Percentiles rank a stretch among this genome's conserved stretches.
phyloP scores from a whole-genome alignment of 2,329 filamentous ascomycete genomes.

The Grosmannia serpens region DNA sequence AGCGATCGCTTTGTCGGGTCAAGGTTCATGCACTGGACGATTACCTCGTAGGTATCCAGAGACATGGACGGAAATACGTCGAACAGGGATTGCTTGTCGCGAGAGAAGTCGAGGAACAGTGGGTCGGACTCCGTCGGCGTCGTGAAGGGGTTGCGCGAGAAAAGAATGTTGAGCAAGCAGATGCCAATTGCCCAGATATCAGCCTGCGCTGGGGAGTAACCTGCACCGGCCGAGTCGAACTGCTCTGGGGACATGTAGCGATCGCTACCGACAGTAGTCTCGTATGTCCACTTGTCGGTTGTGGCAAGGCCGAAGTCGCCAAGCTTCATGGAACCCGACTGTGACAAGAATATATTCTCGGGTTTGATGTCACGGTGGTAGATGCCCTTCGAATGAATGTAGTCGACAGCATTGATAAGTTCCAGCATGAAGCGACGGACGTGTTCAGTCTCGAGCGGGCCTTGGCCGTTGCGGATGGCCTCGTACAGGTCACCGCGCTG shows the following conservation, averaged over 20 bases:
- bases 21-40: conserved; percentile 80
- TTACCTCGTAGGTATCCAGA: conserved; percentile 90
- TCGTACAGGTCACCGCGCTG: conserved; percentile 93
- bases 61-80: conserved; percentile 99
- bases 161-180: conserved; percentile 90
- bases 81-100: conserved; percentile 90
- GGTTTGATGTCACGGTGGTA: conserved; percentile 99
- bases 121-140: conserved; percentile 83
- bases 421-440: conserved; percentile 96
- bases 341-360: conserved; percentile 93
- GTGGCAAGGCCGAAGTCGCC: conserved; percentile 94
- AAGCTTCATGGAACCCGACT: conserved; percentile 83
- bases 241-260: conserved; percentile 99
- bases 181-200: conserved; percentile 97
- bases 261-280: conserved; percentile 90
- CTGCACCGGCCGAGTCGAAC: conserved; percentile 75
- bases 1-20: conserved; percentile 85
- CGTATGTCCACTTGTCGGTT: conserved; percentile 78
- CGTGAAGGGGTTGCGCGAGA: conserved; percentile 92
- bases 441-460: conserved; percentile 88
- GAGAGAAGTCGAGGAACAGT: conserved; percentile 83
- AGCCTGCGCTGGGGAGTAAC: conserved; percentile 86
- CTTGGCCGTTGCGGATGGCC: conserved; percentile 79
- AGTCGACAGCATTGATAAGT: conserved; percentile 77
- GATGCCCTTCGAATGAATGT: conserved; percentile 81